Conservation (phyloP, 768 basidiomycete species). For the Lentinula boryana region DNA sequence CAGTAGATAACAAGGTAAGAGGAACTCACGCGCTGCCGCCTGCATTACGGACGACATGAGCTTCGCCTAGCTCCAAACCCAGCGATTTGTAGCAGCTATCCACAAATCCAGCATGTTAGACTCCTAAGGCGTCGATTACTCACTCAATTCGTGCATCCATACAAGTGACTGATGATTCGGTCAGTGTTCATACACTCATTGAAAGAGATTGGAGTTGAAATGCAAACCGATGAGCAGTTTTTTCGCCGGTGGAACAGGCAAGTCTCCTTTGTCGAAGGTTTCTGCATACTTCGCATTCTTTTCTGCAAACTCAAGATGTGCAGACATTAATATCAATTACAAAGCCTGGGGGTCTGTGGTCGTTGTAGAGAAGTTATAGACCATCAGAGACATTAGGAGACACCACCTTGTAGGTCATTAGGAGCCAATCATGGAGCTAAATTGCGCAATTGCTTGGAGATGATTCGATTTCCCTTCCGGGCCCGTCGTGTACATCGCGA, state of each 20-base stretch:
- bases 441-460: neutral
- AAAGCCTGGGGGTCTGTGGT: neutral
- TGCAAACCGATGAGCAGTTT: conserved; percentile 31
- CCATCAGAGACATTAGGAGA: too few relatives aligned
- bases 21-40: conserved; percentile 54
- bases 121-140: conserved; percentile 9
- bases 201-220: neutral
- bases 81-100: conserved; percentile 50
- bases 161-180: conserved; percentile 43
- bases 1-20: neutral
- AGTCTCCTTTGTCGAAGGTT: conserved; percentile 29
- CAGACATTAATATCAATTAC: neutral
- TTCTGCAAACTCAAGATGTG: conserved; percentile 17
- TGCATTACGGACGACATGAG: conserved; percentile 72
- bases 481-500: neutral
- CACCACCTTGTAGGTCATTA: neutral
- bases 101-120: neutral
- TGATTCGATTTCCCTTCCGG: neutral
- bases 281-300: conserved; percentile 35
- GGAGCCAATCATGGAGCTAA: neutral
- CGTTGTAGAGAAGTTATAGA: neutral
- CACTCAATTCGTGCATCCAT: conserved; percentile 75
- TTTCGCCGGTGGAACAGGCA: conserved; percentile 36
- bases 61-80: conserved; percentile 60
- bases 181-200: neutral